Evolutionary conservation across 2,329 filamentous ascomycete species (phyloP).

Genomic region (Chaetothyriales sp.): DNA sequence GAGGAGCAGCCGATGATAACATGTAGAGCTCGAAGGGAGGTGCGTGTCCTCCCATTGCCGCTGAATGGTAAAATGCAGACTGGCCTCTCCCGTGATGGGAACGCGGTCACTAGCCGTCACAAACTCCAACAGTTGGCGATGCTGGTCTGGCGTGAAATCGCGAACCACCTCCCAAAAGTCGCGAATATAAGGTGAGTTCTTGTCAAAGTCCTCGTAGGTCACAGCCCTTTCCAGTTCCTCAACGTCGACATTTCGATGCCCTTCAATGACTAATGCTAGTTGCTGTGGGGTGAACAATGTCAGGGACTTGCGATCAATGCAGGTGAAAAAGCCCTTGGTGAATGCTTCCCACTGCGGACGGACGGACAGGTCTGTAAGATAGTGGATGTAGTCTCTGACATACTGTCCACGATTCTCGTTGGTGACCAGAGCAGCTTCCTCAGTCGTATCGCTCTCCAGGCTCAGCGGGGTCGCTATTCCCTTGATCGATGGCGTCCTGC

Average conservation of each 20-base stretch:
- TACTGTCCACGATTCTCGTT: constrained; percentile 63
- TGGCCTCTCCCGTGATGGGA: constrained; percentile 55
- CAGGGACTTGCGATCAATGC: constrained; percentile 55
- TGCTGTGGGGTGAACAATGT: constrained; percentile 54
- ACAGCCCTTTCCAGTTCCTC: constrained; percentile 53
- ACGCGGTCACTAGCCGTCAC: constrained; percentile 86
- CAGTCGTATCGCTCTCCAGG: neutral
- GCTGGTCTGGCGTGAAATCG: constrained; percentile 44
- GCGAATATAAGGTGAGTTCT: constrained; percentile 51
- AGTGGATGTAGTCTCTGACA: constrained; percentile 69
- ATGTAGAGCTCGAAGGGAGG: constrained; percentile 79
- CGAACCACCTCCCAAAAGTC: constrained; percentile 77
- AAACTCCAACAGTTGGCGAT: constrained; percentile 70
- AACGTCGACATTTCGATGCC: constrained; percentile 65
- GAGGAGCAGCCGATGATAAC: constrained; percentile 74
- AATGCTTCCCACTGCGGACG: constrained; percentile 67
- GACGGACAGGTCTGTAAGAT: constrained; percentile 66
- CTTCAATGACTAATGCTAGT: constrained; percentile 69
- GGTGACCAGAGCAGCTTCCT: constrained; percentile 61
- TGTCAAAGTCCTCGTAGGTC: constrained; percentile 64
- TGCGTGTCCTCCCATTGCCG: constrained; percentile 28
- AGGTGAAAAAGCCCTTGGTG: constrained; percentile 60
- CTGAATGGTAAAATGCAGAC: neutral
- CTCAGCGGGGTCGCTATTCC: constrained; percentile 9
- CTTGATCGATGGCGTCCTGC: constrained; percentile 8